Percentiles rank a stretch among this genome's conserved stretches.
phyloP scores from a whole-genome alignment of 768 basidiomycete genomes.

The Termitomyces sp. region DNA sequence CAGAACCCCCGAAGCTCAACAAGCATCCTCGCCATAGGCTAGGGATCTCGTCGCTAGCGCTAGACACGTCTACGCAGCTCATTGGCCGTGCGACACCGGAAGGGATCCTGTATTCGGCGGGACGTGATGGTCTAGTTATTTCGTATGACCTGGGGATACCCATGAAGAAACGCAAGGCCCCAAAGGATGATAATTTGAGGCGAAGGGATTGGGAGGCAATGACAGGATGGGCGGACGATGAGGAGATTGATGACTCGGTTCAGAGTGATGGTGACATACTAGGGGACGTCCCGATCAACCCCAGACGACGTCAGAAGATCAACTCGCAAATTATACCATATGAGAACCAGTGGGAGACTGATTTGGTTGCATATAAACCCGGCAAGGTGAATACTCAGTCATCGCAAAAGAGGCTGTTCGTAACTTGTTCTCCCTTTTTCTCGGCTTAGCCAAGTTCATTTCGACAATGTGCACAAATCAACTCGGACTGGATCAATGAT shows the following conservation, averaged over 20 bases:
- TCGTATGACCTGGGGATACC: slow-evolving; percentile 80
- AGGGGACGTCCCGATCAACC: slow-evolving; percentile 51
- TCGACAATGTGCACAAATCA: slow-evolving; percentile 83
- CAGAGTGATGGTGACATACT: slow-evolving; percentile 73
- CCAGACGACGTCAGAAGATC: slow-evolving; percentile 28
- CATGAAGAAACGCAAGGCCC: slow-evolving; percentile 42
- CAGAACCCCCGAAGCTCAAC: slow-evolving; percentile 18
- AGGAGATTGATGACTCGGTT: slow-evolving; percentile 50
- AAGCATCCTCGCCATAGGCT: slow-evolving; percentile 79
- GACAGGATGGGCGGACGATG: slow-evolving; percentile 82
- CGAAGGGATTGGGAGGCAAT: slow-evolving; percentile 61
- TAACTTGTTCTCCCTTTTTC: not conserved
- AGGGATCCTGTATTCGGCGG: slow-evolving; percentile 88
- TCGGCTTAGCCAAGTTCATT: slow-evolving; percentile 54
- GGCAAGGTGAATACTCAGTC: slow-evolving; percentile 31
- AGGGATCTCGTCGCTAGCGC: slow-evolving; percentile 79
- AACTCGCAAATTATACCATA: slow-evolving; percentile 41
- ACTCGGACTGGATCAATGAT: slow-evolving; percentile 97
- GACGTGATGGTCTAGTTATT: slow-evolving; percentile 82
- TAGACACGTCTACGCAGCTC: slow-evolving; percentile 79
- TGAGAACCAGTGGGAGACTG: slow-evolving; percentile 79
- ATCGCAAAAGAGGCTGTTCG: not conserved
- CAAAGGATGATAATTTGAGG: slow-evolving; percentile 18
- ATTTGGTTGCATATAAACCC: slow-evolving; percentile 44
- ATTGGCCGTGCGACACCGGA: slow-evolving; percentile 61